These are phyloP conservation scores for Stylosanthes scabra DNA, from an alignment of 331 rosid genomes.

Conservation along the genomic window DNA sequence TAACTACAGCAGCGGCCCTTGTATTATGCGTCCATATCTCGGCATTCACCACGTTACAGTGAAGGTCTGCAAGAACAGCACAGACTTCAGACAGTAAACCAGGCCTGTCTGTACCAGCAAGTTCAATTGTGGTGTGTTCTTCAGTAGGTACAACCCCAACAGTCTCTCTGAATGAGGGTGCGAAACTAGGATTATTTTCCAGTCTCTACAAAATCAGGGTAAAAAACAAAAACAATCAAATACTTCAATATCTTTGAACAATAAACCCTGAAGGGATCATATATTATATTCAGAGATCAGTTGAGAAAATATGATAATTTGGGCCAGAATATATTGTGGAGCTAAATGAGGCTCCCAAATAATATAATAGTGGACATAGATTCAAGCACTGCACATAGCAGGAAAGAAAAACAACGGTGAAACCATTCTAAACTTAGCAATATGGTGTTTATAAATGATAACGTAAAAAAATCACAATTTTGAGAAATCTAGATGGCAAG, in stretches of 20 bases:
- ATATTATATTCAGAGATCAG: constrained; percentile 15
- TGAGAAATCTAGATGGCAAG: constrained; percentile 4
- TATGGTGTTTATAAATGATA: constrained; percentile 4
- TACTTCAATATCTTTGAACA: constrained; percentile 2
- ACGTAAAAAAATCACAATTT: constrained; percentile 1
- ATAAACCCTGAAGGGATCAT: not conserved
- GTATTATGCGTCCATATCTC: constrained; percentile 97
- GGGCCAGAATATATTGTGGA: not conserved
- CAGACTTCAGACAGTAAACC: constrained; percentile 95
- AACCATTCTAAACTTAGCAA: not conserved
- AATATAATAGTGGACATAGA: constrained; percentile 5
- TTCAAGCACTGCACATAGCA: not conserved
- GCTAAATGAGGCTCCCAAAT: not conserved
- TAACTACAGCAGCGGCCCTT: constrained; percentile 92
- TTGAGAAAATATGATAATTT: constrained; percentile 1
- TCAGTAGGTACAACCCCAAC: constrained; percentile 90
- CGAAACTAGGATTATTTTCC: constrained; percentile 75
- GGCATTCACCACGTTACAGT: constrained; percentile 83
- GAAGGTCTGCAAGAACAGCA: constrained; percentile 96
- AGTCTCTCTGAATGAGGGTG: constrained; percentile 75
- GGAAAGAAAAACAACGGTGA: not conserved
- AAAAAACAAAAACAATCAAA: constrained; percentile 16
- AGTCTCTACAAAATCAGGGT: constrained; percentile 66
- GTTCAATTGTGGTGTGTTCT: constrained; percentile 93
- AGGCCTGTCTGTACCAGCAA: constrained; percentile 91